Evolutionary conservation across 345 rosid species (phyloP).

Genomic region (Mercurialis annua): DNA sequence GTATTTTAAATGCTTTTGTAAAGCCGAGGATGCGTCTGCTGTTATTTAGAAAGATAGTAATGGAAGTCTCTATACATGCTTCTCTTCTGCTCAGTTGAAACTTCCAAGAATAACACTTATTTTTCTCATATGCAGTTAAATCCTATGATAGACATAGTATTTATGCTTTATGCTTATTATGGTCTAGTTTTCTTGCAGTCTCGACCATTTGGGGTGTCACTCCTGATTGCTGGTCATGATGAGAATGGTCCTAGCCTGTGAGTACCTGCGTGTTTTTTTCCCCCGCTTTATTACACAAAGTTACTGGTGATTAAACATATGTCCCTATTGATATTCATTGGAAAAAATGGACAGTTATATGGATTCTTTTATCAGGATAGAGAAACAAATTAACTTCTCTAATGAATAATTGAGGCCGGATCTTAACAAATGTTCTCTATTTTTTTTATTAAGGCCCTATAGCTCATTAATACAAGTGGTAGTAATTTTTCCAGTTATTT

Average conservation of each 20-base stretch:
- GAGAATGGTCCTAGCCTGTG: conserved; percentile 97
- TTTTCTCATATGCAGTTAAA: not conserved
- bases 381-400: no score
- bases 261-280: conserved; percentile 26
- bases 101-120: not conserved
- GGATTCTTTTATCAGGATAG: no score
- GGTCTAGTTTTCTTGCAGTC: conserved; percentile 50
- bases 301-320: not conserved
- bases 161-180: conserved; percentile 6
- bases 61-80: not conserved
- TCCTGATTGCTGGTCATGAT: conserved; percentile 97
- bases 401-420: no score
- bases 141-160: not conserved
- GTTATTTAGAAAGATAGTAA: not conserved
- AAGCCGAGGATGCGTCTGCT: not conserved
- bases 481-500: not conserved
- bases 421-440: not conserved
- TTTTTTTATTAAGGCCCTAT: not conserved
- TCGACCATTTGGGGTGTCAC: conserved; percentile 97
- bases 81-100: not conserved
- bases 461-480: not conserved
- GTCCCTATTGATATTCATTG: no score
- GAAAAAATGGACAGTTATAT: no score
- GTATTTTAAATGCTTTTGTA: not conserved
- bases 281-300: not conserved